Percentiles rank a stretch among this genome's conserved stretches.
Conservation (phyloP, 495 filamentous ascomycete species). For the Collariella sp. region DNA sequence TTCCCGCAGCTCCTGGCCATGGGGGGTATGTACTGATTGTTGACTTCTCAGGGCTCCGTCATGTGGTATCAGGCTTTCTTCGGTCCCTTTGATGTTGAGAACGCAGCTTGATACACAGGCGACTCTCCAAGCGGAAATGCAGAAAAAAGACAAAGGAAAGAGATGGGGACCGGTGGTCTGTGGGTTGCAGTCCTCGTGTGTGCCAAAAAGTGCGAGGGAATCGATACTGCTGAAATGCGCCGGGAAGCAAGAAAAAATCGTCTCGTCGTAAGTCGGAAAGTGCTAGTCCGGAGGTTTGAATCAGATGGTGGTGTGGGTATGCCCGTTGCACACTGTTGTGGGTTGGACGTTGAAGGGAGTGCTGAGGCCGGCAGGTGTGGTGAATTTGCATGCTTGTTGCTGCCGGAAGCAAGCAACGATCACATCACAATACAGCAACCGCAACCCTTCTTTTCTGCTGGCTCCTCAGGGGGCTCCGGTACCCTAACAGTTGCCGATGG, state of each 20-base stretch:
- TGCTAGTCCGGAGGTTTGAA: background rate
- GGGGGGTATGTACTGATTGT: too few species aligned
- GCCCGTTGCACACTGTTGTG: background rate
- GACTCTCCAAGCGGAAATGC: background rate
- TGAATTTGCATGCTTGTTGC: background rate
- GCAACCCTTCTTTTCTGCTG: slow-evolving; percentile 37
- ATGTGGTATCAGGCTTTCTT: background rate
- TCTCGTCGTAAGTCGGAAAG: slow-evolving; percentile 18
- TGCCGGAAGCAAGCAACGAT: slow-evolving; percentile 1
- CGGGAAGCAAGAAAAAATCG: slow-evolving; percentile 16
- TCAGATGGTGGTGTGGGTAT: background rate
- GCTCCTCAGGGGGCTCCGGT: slow-evolving; percentile 32
- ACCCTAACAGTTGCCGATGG: slow-evolving; percentile 20
- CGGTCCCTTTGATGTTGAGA: background rate
- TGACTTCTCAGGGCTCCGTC: too few species aligned
- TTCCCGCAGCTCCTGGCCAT: background rate
- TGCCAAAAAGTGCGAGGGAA: background rate
- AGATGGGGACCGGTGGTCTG: background rate
- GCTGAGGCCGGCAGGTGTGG: background rate
- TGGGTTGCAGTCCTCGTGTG: background rate
- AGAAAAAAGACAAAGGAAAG: slow-evolving; percentile 12
- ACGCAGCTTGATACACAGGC: background rate
- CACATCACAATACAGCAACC: slow-evolving; percentile 51
- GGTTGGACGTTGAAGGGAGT: background rate
- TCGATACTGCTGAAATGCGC: slow-evolving; percentile 11